Evolutionary conservation across 208 protist species (phyloP).

Genomic region (Phytomonas serpens): DNA sequence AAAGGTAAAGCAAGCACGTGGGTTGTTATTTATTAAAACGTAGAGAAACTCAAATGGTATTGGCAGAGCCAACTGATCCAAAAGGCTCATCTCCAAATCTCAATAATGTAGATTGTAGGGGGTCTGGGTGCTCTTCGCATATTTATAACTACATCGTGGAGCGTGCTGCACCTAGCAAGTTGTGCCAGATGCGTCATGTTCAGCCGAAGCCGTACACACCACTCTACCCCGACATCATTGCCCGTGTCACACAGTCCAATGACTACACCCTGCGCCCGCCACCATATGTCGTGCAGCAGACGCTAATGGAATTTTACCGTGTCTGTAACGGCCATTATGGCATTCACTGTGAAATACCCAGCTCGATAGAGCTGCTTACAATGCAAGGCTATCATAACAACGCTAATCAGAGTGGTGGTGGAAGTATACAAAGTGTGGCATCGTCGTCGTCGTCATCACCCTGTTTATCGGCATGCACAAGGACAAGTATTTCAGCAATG

Average conservation of each 20-base stretch:
- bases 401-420: slow-evolving; percentile 8
- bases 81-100: background rate
- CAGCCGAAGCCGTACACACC: slow-evolving; percentile 56
- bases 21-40: background rate
- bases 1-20: background rate
- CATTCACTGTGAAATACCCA: slow-evolving; percentile 25
- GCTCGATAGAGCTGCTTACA: slow-evolving; percentile 22
- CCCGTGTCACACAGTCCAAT: slow-evolving; percentile 34
- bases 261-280: slow-evolving; percentile 52
- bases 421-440: background rate
- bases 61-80: background rate
- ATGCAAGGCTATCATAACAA: slow-evolving; percentile 8
- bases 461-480: slow-evolving; percentile 1
- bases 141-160: slow-evolving; percentile 53
- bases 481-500: background rate
- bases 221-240: slow-evolving; percentile 32
- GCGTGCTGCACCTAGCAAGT: slow-evolving; percentile 40
- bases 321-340: slow-evolving; percentile 52
- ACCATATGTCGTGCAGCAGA: slow-evolving; percentile 54
- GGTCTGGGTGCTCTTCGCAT: background rate
- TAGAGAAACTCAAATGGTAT: background rate
- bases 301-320: slow-evolving; percentile 73
- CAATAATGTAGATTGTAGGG: background rate
- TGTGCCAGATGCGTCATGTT: slow-evolving; percentile 49
- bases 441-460: background rate